Conservation (phyloP, 768 basidiomycete genomes). For the Lepiota brunneoincarnata region DNA sequence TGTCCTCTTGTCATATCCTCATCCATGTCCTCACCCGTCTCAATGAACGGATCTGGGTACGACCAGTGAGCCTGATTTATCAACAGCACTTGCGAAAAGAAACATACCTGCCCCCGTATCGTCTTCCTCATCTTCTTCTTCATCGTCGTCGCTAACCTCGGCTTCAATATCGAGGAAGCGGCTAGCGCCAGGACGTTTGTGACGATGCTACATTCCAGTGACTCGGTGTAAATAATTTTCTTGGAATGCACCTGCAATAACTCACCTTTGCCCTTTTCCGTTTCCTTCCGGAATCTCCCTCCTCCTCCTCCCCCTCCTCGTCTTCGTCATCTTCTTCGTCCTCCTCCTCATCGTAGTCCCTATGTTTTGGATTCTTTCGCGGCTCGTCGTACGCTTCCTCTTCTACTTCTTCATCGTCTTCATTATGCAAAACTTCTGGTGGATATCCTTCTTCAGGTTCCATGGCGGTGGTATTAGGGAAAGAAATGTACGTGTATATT, state of each 20-base stretch:
- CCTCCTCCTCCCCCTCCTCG: conserved; percentile 55
- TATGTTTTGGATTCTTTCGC: conserved; percentile 26
- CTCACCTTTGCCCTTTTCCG: conserved; percentile 61
- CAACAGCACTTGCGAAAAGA: background rate
- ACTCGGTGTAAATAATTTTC: conserved; percentile 7
- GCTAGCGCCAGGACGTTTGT: conserved; percentile 61
- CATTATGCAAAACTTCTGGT: conserved; percentile 46
- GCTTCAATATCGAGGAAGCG: conserved; percentile 96
- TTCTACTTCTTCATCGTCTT: conserved; percentile 36
- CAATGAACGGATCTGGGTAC: conserved; percentile 66
- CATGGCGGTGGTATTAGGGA: conserved; percentile 32
- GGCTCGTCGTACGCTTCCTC: conserved; percentile 36
- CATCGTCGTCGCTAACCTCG: conserved; percentile 95
- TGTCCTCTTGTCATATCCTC: conserved; percentile 59
- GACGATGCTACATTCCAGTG: conserved; percentile 46
- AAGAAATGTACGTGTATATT: conserved; percentile 1
- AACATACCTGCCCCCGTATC: conserved; percentile 57
- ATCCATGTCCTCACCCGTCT: conserved; percentile 60
- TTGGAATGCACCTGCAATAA: conserved; percentile 1
- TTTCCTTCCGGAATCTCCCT: conserved; percentile 50
- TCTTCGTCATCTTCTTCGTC: conserved; percentile 49
- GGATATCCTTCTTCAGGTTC: conserved; percentile 37
- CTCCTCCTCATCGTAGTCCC: conserved; percentile 31
- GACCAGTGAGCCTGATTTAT: conserved; percentile 11
- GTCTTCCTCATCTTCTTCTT: conserved; percentile 84